A percentile compares a stretch with the other conserved stretches of the same genome.
Conservation (phyloP, 768 basidiomycete genomes). For the Naganishia friedmannii region DNA sequence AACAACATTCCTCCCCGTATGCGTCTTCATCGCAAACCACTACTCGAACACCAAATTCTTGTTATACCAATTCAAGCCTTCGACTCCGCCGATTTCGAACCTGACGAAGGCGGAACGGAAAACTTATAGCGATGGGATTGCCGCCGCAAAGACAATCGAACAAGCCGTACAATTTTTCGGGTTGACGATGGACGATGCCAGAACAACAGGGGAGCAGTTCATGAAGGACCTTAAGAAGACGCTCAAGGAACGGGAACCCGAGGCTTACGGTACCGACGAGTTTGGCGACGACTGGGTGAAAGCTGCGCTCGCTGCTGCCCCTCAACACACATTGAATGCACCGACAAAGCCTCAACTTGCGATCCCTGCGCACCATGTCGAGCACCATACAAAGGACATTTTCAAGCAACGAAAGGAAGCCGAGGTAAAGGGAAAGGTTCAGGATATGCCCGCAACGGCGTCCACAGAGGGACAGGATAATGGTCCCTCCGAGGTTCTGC, state of each 20-base stretch:
- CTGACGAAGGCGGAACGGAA: conserved; percentile 63
- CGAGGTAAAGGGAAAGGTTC: conserved; percentile 2
- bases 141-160: conserved; percentile 59
- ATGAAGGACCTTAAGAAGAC: conserved; percentile 15
- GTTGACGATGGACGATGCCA: conserved; percentile 10
- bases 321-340: not conserved
- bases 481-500: not conserved
- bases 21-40: conserved; percentile 71
- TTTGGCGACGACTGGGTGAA: conserved; percentile 3
- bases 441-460: not conserved
- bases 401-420: conserved; percentile 23
- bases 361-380: not conserved
- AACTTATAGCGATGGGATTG: conserved; percentile 58
- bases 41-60: conserved; percentile 87
- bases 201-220: conserved; percentile 6
- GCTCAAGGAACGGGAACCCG: conserved; percentile 22
- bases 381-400: not conserved
- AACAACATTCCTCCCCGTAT: conserved; percentile 55
- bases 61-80: conserved; percentile 72
- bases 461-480: not conserved
- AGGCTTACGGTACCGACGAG: conserved; percentile 24
- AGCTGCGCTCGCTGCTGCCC: conserved; percentile 12
- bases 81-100: conserved; percentile 56
- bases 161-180: conserved; percentile 37
- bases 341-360: not conserved